Evolutionary conservation across 345 rosid genomes (phyloP).

Genomic region (Diplotaxis tenuifolia): DNA sequence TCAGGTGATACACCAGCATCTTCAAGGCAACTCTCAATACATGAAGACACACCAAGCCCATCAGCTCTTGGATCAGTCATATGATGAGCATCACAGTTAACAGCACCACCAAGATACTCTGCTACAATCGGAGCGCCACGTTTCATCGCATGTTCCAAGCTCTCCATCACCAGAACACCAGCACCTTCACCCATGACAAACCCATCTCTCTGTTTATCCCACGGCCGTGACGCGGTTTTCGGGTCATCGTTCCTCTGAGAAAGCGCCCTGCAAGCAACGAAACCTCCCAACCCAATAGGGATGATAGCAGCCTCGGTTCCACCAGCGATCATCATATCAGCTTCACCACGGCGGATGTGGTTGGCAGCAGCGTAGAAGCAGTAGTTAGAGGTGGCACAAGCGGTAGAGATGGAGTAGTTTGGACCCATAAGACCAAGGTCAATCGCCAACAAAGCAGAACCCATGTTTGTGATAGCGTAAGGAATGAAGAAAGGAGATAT

Average conservation of each 20-base stretch:
- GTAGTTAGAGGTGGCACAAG: conserved; percentile 96
- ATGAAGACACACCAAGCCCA: conserved; percentile 97
- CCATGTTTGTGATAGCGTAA: conserved; percentile 96
- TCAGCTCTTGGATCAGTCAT: conserved; percentile 99
- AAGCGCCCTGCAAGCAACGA: conserved; percentile 94
- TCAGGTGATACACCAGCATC: conserved; percentile 99
- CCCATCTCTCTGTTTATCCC: conserved; percentile 95
- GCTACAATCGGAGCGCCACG: conserved; percentile 94
- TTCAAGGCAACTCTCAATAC: conserved; percentile 91
- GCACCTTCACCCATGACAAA: conserved; percentile 99
- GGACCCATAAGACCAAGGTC: conserved; percentile 99
- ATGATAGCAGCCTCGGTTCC: conserved; percentile 98
- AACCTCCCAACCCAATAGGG: conserved; percentile 98
- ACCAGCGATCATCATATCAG: conserved; percentile 97
- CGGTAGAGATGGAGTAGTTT: conserved; percentile 95
- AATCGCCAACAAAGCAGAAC: conserved; percentile 87
- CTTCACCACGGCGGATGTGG: conserved; percentile 98
- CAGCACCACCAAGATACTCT: conserved; percentile 95
- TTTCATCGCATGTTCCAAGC: conserved; percentile 97
- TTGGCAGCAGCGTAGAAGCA: conserved; percentile 99
- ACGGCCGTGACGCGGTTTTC: conserved; percentile 94
- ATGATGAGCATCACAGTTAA: conserved; percentile 97
- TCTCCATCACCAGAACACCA: conserved; percentile 98
- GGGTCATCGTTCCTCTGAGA: conserved; percentile 99
- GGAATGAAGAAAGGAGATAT: conserved; percentile 93